Conservation (phyloP, 192 early-diverging fungal genomes). For the Linnemannia hyalina region DNA sequence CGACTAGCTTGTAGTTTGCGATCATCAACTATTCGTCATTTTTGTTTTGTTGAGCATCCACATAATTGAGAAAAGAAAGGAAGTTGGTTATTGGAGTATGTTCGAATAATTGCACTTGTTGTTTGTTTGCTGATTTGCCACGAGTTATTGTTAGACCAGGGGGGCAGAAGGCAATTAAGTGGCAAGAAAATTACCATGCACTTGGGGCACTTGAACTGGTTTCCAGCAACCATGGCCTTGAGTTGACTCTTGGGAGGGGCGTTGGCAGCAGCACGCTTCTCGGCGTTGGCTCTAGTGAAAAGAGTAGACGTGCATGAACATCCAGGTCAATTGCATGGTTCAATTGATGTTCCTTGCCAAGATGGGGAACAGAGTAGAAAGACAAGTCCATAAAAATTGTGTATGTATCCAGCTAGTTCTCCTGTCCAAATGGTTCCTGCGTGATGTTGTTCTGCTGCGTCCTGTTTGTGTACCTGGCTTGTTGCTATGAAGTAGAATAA, state of each 20-base stretch:
- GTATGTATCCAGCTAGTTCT: neutral
- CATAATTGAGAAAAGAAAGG: neutral
- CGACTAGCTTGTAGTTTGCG: conserved; percentile 56
- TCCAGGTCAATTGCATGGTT: neutral
- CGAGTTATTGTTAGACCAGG: neutral
- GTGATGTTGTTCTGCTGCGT: neutral
- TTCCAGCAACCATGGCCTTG: conserved; percentile 53
- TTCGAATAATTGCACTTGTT: neutral
- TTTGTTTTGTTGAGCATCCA: neutral
- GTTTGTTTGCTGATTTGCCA: neutral
- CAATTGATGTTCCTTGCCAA: too few relatives aligned
- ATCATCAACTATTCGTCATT: conserved; percentile 43
- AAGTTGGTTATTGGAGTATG: neutral
- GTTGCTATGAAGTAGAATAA: conserved; percentile 17
- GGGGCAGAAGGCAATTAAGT: neutral
- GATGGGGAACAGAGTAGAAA: neutral
- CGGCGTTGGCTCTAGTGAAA: conserved; percentile 49
- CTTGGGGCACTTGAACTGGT: conserved; percentile 57
- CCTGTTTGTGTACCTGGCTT: conserved; percentile 36
- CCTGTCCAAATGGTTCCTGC: neutral
- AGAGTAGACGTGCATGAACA: neutral
- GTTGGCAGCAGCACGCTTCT: conserved; percentile 54
- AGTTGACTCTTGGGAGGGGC: conserved; percentile 54
- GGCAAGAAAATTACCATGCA: conserved; percentile 37
- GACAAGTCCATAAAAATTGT: neutral